Conservation (phyloP, 192 early-diverging fungal genomes). For the Kickxella alabastrina region DNA sequence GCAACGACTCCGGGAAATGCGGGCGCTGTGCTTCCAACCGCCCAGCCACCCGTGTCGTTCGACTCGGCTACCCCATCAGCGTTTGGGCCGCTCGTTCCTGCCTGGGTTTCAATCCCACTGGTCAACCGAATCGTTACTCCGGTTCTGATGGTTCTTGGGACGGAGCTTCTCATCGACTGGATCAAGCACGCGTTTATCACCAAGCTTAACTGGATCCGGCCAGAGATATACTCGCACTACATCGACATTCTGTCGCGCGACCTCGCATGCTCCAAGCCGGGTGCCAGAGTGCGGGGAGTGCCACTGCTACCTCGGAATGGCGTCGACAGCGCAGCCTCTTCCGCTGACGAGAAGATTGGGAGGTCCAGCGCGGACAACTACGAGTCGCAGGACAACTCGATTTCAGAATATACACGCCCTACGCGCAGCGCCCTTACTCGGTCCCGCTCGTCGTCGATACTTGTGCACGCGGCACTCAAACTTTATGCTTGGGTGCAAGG, state of each 20-base stretch:
- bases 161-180: conserved; percentile 94
- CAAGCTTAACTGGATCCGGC: conserved; percentile 92
- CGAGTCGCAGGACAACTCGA: not conserved
- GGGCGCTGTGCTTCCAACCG: conserved; percentile 14
- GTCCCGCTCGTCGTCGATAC: conserved; percentile 28
- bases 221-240: conserved; percentile 82
- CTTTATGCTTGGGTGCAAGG: conserved; percentile 15
- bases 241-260: conserved; percentile 86
- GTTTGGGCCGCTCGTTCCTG: conserved; percentile 63
- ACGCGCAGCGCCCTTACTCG: not conserved
- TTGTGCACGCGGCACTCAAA: conserved; percentile 24
- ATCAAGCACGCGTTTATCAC: conserved; percentile 98
- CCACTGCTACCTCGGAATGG: conserved; percentile 11
- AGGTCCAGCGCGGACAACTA: not conserved
- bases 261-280: conserved; percentile 54
- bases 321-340: not conserved
- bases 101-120: conserved; percentile 61
- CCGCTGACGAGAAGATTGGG: conserved; percentile 9
- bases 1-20: not conserved
- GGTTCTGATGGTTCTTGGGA: conserved; percentile 77
- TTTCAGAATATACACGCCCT: not conserved
- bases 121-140: conserved; percentile 70
- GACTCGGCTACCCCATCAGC: conserved; percentile 40
- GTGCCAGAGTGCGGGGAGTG: conserved; percentile 1
- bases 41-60: conserved; percentile 39